phyloP scores from a whole-genome alignment of 2,329 filamentous ascomycete genomes.

The Fusarium penzigii region DNA sequence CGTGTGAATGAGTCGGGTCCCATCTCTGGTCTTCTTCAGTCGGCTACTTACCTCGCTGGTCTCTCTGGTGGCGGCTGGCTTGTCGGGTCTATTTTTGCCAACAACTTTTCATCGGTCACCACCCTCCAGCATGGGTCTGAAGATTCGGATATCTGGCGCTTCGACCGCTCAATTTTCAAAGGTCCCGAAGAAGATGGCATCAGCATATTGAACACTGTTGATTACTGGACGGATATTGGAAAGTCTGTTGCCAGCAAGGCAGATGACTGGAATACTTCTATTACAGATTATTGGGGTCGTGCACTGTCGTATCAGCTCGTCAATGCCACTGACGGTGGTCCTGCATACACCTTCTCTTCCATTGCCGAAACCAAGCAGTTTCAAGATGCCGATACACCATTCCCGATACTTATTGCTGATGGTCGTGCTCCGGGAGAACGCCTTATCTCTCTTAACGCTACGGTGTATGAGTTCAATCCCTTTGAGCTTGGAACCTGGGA shows the following conservation, averaged over 20 bases:
- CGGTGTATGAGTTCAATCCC: constrained; percentile 63
- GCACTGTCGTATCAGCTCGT: constrained; percentile 81
- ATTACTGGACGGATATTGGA: constrained; percentile 38
- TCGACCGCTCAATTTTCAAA: constrained; percentile 39
- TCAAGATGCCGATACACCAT: constrained; percentile 40
- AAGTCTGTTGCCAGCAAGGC: constrained; percentile 35
- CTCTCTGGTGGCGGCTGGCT: constrained; percentile 83
- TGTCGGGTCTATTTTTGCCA: constrained; percentile 75
- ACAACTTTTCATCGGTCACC: constrained; percentile 70
- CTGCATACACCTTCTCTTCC: constrained; percentile 78
- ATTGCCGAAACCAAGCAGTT: constrained; percentile 46
- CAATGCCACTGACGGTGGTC: constrained; percentile 70
- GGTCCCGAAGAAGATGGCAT: constrained; percentile 36
- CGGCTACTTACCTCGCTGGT: constrained; percentile 75
- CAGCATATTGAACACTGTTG: constrained; percentile 13
- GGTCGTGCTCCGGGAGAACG: constrained; percentile 43
- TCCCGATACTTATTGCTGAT: constrained; percentile 51
- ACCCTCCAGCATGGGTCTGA: constrained; percentile 30
- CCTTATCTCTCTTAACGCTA: constrained; percentile 52
- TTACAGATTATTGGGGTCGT: constrained; percentile 87
- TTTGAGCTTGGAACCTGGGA: constrained; percentile 68
- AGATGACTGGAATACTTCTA: constrained; percentile 47
- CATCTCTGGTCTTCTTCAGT: constrained; percentile 76
- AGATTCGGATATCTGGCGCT: constrained; percentile 37
- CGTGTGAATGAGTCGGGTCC: constrained; percentile 58